Percentiles rank a stretch among this genome's conserved stretches.
Conservation (phyloP, 2,329 filamentous ascomycete species). For the Calonectria multiphialidica region DNA sequence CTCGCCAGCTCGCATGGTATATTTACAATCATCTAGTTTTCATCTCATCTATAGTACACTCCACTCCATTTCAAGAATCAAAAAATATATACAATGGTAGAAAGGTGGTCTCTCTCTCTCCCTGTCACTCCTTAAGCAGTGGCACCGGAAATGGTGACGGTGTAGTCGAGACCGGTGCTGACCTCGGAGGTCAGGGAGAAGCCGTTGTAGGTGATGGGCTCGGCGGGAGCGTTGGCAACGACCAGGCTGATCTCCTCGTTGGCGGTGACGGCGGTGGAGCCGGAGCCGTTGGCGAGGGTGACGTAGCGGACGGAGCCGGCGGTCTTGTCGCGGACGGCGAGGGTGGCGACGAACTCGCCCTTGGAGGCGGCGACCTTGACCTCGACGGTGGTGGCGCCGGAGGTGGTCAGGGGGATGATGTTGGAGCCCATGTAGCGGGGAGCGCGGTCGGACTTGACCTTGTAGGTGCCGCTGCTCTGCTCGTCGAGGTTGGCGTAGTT, state of each 20-base stretch:
- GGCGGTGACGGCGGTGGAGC: constrained; percentile 46
- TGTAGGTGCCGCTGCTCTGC: constrained; percentile 51
- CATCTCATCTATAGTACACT: background rate
- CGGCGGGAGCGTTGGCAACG: constrained; percentile 60
- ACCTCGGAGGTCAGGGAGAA: constrained; percentile 53
- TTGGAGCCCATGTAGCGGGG: constrained; percentile 64
- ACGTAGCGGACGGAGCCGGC: constrained; percentile 50
- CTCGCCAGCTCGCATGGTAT: background rate
- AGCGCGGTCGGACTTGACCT: constrained; percentile 54
- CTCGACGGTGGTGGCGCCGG: constrained; percentile 43
- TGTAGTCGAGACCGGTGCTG: constrained; percentile 54
- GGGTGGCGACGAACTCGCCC: constrained; percentile 54
- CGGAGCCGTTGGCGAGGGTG: constrained; percentile 49
- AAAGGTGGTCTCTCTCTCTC: background rate
- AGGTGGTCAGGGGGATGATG: constrained; percentile 58
- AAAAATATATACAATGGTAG: background rate
- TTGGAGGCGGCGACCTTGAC: constrained; percentile 51
- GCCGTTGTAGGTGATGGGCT: constrained; percentile 58
- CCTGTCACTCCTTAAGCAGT: constrained; percentile 24
- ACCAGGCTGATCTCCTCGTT: constrained; percentile 59
- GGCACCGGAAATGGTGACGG: constrained; percentile 49
- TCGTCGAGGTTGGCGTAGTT: constrained; percentile 58
- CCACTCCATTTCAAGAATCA: background rate
- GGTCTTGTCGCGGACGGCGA: constrained; percentile 51
- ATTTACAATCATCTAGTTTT: background rate